Conservation (phyloP, 257 asterid species). For the Parsonsia alboflavescens region DNA sequence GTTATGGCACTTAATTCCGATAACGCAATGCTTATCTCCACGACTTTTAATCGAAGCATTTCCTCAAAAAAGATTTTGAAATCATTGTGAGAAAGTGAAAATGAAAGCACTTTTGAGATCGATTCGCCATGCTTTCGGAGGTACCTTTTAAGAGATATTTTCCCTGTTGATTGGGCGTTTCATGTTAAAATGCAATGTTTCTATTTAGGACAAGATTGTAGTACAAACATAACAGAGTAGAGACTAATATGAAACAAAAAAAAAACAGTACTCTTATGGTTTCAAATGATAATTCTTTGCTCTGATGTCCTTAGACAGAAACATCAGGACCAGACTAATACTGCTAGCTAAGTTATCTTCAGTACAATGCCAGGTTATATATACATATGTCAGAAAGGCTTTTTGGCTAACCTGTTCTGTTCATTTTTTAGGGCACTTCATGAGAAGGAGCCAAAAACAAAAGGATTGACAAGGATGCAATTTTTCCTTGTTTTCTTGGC, state of each 20-base stretch:
- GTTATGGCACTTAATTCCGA: neutral
- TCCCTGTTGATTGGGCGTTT: neutral
- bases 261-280: constrained; percentile 4
- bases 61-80: too few relatives aligned
- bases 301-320: constrained; percentile 13
- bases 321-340: neutral
- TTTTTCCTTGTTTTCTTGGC: constrained; percentile 74
- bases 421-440: constrained; percentile 76
- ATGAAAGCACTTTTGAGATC: neutral
- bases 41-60: too few relatives aligned
- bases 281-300: constrained; percentile 21
- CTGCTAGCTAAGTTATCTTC: neutral
- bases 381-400: neutral
- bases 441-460: constrained; percentile 63
- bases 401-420: neutral
- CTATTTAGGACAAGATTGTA: neutral
- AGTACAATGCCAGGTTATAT: neutral
- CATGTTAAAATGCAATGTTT: neutral
- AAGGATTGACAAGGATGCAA: constrained; percentile 74
- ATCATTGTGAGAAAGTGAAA: neutral
- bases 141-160: neutral
- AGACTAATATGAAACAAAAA: neutral
- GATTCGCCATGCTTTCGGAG: neutral
- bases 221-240: neutral
- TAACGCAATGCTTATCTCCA: too few relatives aligned